A percentile compares a stretch with the other conserved stretches of the same genome.
phyloP scores from a whole-genome alignment of 306 rosid genomes.

The Elaeagnus macrophylla region DNA sequence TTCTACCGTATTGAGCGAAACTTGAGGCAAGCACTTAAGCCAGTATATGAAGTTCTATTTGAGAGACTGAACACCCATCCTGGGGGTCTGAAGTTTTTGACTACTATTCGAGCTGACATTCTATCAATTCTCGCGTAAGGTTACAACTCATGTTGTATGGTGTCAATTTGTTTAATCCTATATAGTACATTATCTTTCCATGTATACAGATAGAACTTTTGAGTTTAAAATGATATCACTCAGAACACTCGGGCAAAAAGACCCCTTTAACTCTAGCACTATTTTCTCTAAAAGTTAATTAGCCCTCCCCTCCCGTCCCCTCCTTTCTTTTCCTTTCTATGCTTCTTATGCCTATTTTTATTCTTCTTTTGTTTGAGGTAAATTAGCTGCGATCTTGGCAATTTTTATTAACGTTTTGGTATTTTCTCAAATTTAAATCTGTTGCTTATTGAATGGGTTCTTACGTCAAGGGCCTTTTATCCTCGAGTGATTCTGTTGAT shows the following conservation, averaged over 20 bases:
- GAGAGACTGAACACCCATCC: slow-evolving; percentile 86
- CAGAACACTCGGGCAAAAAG: too few species aligned
- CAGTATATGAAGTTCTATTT: slow-evolving; percentile 74
- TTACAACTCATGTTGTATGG: slow-evolving; percentile 13
- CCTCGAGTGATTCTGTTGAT: background rate
- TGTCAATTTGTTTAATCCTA: background rate
- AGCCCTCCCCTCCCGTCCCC: too few species aligned
- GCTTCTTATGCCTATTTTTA: too few species aligned
- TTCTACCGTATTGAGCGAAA: slow-evolving; percentile 70
- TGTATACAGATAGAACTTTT: too few species aligned
- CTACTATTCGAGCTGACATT: slow-evolving; percentile 76
- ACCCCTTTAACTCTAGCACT: too few species aligned
- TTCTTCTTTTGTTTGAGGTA: too few species aligned
- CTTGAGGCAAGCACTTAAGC: slow-evolving; percentile 78
- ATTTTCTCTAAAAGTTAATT: too few species aligned
- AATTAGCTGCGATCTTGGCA: too few species aligned
- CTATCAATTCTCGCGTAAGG: slow-evolving; percentile 70
- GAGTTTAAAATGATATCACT: too few species aligned
- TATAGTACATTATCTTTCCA: background rate
- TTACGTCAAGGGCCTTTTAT: background rate
- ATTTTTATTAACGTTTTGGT: too few species aligned
- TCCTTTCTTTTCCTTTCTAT: too few species aligned
- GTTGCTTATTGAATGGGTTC: background rate
- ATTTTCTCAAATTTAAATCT: too few species aligned
- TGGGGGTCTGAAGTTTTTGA: slow-evolving; percentile 76